Percentiles rank a stretch among this genome's conserved stretches.
These are phyloP conservation scores for Wickerhamiella domercqiae DNA, from an alignment of 805 yeast genomes.

Conservation along the genomic window DNA sequence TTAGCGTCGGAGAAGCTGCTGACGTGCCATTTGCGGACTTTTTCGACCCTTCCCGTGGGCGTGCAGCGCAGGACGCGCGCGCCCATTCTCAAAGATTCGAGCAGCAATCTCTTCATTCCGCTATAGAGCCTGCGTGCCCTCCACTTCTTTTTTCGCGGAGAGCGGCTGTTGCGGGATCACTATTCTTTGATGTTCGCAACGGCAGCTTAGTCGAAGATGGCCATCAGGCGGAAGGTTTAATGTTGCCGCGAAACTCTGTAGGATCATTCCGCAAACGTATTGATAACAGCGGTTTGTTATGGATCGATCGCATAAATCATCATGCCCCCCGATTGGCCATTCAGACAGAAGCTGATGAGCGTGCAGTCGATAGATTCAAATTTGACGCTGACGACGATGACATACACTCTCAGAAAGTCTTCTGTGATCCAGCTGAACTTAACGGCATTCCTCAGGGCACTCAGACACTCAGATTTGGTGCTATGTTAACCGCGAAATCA, in stretches of 20 bases:
- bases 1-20: conserved; percentile 77
- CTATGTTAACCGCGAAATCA: conserved; percentile 77
- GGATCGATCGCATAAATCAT: conserved; percentile 60
- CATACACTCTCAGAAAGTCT: conserved; percentile 10
- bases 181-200: neutral
- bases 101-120: conserved; percentile 60
- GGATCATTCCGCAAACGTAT: conserved; percentile 48
- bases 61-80: neutral
- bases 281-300: conserved; percentile 55
- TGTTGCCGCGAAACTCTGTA: conserved; percentile 18
- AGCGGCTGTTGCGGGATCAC: neutral
- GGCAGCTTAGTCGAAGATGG: conserved; percentile 2
- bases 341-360: conserved; percentile 10
- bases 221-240: conserved; percentile 5
- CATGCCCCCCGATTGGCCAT: neutral
- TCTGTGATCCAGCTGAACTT: conserved; percentile 66
- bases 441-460: conserved; percentile 76
- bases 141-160: conserved; percentile 4
- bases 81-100: neutral
- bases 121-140: conserved; percentile 37
- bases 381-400: conserved; percentile 39
- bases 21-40: conserved; percentile 67
- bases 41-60: conserved; percentile 24
- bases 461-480: conserved; percentile 79
- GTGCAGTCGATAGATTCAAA: conserved; percentile 50